phyloP scores from a whole-genome alignment of 2,329 filamentous ascomycete species.

The Cladobotryum protrusum region DNA sequence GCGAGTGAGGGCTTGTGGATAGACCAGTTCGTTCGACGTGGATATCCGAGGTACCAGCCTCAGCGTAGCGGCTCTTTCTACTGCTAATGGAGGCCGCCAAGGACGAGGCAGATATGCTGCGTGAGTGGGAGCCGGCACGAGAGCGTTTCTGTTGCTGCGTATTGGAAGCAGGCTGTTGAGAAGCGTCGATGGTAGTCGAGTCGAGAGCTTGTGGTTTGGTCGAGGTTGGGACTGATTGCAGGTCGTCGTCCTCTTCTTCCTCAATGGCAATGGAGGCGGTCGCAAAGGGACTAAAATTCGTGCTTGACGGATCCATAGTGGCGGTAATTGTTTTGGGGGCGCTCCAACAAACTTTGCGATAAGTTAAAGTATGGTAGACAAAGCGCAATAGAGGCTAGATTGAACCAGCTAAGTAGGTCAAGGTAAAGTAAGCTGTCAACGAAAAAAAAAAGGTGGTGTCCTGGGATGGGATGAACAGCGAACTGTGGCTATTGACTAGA shows the following conservation, averaged over 20 bases:
- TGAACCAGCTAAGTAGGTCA: too few relatives aligned
- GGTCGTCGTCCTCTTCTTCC: neutral
- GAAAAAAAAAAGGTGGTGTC: too few relatives aligned
- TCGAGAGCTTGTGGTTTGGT: neutral
- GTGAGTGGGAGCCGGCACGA: slow-evolving; percentile 23
- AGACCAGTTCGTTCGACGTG: slow-evolving; percentile 55
- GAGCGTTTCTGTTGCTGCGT: slow-evolving; percentile 4
- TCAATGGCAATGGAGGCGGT: neutral
- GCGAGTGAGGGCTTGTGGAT: slow-evolving; percentile 54
- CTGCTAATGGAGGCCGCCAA: slow-evolving; percentile 26
- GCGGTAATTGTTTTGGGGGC: slow-evolving; percentile 3
- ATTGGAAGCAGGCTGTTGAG: neutral
- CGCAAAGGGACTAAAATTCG: slow-evolving; percentile 1
- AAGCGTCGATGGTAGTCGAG: neutral
- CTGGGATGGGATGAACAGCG: too few relatives aligned
- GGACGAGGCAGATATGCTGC: slow-evolving; percentile 41
- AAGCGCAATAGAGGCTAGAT: too few relatives aligned
- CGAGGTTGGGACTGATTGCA: neutral
- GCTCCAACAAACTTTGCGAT: neutral
- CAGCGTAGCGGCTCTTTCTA: slow-evolving; percentile 53
- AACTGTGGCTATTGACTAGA: too few relatives aligned
- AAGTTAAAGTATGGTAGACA: neutral
- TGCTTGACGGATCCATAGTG: slow-evolving; percentile 7
- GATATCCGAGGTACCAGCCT: slow-evolving; percentile 52
- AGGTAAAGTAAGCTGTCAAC: too few relatives aligned